Evolutionary conservation across 768 basidiomycete genomes (phyloP).

Genomic region (Psilocybe tampanensis): DNA sequence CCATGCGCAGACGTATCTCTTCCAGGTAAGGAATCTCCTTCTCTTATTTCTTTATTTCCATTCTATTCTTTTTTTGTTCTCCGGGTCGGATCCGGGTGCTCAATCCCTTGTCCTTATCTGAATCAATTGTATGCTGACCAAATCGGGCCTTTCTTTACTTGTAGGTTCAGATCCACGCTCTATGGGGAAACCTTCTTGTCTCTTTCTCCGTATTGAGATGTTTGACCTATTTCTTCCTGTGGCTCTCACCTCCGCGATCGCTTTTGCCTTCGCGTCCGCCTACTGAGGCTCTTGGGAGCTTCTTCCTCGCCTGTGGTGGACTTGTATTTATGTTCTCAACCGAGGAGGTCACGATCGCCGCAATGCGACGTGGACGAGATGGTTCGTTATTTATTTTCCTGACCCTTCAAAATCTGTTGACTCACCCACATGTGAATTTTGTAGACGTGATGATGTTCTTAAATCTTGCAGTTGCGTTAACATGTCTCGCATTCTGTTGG

Average conservation of each 20-base stretch:
- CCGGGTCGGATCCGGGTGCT: too few relatives aligned
- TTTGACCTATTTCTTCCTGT: constrained; percentile 93
- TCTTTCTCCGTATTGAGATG: constrained; percentile 80
- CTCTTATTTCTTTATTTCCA: not conserved
- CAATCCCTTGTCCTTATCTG: too few relatives aligned
- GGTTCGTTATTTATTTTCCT: constrained; percentile 43
- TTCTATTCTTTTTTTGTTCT: not conserved
- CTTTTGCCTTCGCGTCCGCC: constrained; percentile 92
- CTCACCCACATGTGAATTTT: too few relatives aligned
- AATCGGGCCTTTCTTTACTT: not conserved
- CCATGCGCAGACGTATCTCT: constrained; percentile 88
- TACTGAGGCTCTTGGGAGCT: constrained; percentile 86
- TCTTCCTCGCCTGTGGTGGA: constrained; percentile 88
- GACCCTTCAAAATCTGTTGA: too few relatives aligned
- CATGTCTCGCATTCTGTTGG: constrained; percentile 89
- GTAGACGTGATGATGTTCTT: constrained; percentile 90
- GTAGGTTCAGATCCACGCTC: constrained; percentile 83
- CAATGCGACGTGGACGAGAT: constrained; percentile 89
- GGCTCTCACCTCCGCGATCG: constrained; percentile 81
- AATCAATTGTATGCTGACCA: too few relatives aligned
- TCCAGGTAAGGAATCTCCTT: constrained; percentile 55
- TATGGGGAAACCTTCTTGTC: constrained; percentile 90
- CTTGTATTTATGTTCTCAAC: constrained; percentile 88
- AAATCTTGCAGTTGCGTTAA: constrained; percentile 83
- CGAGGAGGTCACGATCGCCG: constrained; percentile 87